Evolutionary conservation across 371 early-diverging fungal species (phyloP).

Genomic region (Apophysomyces sp.): DNA sequence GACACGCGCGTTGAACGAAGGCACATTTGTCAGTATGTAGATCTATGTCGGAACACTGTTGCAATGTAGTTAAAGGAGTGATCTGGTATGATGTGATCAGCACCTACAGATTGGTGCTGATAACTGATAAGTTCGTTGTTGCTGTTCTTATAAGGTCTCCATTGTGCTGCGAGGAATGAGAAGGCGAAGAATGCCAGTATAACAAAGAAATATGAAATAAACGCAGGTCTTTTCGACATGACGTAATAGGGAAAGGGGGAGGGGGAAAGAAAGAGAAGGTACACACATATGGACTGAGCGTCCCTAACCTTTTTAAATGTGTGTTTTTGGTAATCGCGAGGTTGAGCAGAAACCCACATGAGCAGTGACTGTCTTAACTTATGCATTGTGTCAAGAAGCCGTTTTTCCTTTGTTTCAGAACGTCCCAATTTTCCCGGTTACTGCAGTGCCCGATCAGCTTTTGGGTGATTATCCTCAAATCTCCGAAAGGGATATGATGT

Average conservation of each 20-base stretch:
- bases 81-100: not conserved
- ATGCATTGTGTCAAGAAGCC: too few relatives aligned
- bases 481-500: too few relatives aligned
- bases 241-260: not conserved
- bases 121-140: not conserved
- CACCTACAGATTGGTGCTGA: not conserved
- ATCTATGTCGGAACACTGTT: constrained; percentile 37
- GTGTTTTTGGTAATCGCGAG: not conserved
- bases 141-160: not conserved
- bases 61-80: not conserved
- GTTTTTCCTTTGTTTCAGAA: not conserved
- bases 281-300: not conserved
- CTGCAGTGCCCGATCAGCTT: too few relatives aligned
- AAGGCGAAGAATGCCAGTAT: not conserved
- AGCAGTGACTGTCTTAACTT: not conserved
- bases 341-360: not conserved
- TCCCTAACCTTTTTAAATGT: not conserved
- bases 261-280: not conserved
- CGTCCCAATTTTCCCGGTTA: not conserved
- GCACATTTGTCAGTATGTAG: constrained; percentile 34
- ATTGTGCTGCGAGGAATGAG: not conserved
- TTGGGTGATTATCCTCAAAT: too few relatives aligned
- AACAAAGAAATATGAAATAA: not conserved
- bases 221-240: not conserved
- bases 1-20: constrained; percentile 34